Percentiles rank a stretch among this genome's conserved stretches.
phyloP scores from a whole-genome alignment of 495 filamentous ascomycete genomes.

The Podospora tetraspora region DNA sequence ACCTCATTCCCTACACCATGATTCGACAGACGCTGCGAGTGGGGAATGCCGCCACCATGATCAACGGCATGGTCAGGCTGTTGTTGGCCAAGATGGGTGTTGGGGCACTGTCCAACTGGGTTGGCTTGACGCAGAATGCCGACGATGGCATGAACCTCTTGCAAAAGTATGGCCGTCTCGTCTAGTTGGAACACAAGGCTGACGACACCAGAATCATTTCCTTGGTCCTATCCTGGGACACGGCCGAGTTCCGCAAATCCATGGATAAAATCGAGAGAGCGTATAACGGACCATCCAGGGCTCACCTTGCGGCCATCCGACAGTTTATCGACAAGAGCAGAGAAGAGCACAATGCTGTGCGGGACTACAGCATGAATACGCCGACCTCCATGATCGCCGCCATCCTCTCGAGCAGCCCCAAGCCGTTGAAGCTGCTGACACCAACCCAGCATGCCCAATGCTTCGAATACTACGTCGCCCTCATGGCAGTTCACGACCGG shows the following conservation, averaged over 20 bases:
- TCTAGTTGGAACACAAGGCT: not conserved
- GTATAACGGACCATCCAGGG: slow-evolving; percentile 43
- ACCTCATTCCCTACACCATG: slow-evolving; percentile 54
- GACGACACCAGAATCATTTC: slow-evolving; percentile 52
- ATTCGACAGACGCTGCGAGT: slow-evolving; percentile 58
- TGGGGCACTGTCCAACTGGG: slow-evolving; percentile 58
- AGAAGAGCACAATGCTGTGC: slow-evolving; percentile 44
- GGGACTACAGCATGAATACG: slow-evolving; percentile 34
- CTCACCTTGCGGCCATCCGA: slow-evolving; percentile 46
- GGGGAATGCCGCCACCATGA: slow-evolving; percentile 65
- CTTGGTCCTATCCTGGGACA: slow-evolving; percentile 57
- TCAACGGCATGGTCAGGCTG: slow-evolving; percentile 57
- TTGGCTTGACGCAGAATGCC: slow-evolving; percentile 52
- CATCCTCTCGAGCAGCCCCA: slow-evolving; percentile 39
- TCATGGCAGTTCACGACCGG: slow-evolving; percentile 56
- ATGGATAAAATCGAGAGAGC: slow-evolving; percentile 49
- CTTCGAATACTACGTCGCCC: slow-evolving; percentile 53
- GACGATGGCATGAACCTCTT: slow-evolving; percentile 66
- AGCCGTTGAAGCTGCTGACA: slow-evolving; percentile 33
- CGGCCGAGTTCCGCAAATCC: slow-evolving; percentile 49
- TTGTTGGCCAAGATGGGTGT: slow-evolving; percentile 60
- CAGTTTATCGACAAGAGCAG: slow-evolving; percentile 41
- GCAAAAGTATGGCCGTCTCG: slow-evolving; percentile 45
- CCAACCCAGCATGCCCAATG: slow-evolving; percentile 49
- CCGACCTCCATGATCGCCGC: slow-evolving; percentile 46